Evolutionary conservation across 1,284 basidiomycete species (phyloP).

Genomic region (Cutaneotrichosporon spelunceum): DNA sequence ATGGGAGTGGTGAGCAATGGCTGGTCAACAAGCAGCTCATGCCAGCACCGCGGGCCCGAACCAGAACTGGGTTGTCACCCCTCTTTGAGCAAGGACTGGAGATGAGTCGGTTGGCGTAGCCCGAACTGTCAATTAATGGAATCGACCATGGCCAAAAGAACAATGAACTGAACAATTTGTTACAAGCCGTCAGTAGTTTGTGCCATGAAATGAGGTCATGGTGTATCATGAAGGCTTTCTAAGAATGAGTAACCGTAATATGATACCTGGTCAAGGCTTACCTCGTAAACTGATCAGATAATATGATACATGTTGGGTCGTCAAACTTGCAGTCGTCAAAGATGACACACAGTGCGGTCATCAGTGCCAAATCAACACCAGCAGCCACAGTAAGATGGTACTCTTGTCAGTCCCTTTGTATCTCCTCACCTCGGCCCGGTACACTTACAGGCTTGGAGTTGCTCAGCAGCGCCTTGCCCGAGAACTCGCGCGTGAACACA

Average conservation of each 20-base stretch:
- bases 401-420: constrained; percentile 3
- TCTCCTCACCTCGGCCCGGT: too few species aligned
- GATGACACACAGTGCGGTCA: constrained; percentile 8
- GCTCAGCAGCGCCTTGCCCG: neutral
- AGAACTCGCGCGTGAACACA: constrained; percentile 13
- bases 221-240: neutral
- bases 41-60: neutral
- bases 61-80: neutral
- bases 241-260: neutral
- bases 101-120: neutral
- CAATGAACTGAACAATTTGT: neutral
- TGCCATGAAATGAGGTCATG: neutral
- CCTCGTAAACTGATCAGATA: neutral
- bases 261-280: neutral
- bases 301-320: neutral
- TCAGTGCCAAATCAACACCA: constrained; percentile 11
- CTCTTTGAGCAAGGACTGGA: neutral
- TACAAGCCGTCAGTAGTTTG: neutral
- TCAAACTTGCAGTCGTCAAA: constrained; percentile 11
- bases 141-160: neutral
- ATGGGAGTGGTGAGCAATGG: neutral
- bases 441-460: constrained; percentile 13
- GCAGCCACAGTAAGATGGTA: constrained; percentile 12
- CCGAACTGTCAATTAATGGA: too few species aligned
- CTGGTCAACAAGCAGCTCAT: neutral